phyloP scores from a whole-genome alignment of 176 grass and related monocot genomes.

The Microstegium vimineum region DNA sequence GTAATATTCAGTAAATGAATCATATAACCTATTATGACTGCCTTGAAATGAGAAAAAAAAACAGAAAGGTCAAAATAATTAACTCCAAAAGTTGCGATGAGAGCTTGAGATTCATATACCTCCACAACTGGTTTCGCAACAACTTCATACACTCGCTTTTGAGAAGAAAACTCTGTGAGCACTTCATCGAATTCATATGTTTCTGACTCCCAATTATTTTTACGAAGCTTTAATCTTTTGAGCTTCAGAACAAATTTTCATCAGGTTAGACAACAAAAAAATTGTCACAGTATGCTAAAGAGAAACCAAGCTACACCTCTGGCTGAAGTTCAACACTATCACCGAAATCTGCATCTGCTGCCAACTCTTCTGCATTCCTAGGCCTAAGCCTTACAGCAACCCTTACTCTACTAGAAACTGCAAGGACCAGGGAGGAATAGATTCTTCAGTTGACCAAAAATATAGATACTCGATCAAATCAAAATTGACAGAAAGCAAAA shows the following conservation, averaged over 20 bases:
- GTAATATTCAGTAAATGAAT: neutral
- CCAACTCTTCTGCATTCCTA: slow-evolving; percentile 77
- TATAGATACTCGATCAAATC: neutral
- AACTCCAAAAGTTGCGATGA: slow-evolving; percentile 13
- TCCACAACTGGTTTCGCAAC: slow-evolving; percentile 99
- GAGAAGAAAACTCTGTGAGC: slow-evolving; percentile 96
- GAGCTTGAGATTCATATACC: slow-evolving; percentile 49
- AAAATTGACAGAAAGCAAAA: slow-evolving; percentile 10
- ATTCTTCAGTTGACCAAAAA: slow-evolving; percentile 3
- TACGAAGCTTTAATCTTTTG: slow-evolving; percentile 98
- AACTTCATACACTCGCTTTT: slow-evolving; percentile 99
- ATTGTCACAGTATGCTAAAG: neutral
- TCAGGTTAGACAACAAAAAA: slow-evolving; percentile 24
- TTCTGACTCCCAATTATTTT: slow-evolving; percentile 98
- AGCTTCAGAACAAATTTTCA: slow-evolving; percentile 46
- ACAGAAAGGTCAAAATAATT: neutral
- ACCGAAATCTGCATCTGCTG: slow-evolving; percentile 88
- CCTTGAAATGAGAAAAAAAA: neutral
- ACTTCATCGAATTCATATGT: slow-evolving; percentile 97
- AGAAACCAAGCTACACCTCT: slow-evolving; percentile 48
- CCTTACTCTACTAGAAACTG: slow-evolving; percentile 94
- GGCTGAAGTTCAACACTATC: slow-evolving; percentile 97
- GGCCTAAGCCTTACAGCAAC: slow-evolving; percentile 98
- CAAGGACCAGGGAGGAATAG: neutral
- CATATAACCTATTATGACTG: neutral